Percentiles rank a stretch among this genome's conserved stretches.
These are phyloP conservation scores for Aphanomyces invadans DNA, from an alignment of 352 stramenopile genomes.

Conservation along the genomic window DNA sequence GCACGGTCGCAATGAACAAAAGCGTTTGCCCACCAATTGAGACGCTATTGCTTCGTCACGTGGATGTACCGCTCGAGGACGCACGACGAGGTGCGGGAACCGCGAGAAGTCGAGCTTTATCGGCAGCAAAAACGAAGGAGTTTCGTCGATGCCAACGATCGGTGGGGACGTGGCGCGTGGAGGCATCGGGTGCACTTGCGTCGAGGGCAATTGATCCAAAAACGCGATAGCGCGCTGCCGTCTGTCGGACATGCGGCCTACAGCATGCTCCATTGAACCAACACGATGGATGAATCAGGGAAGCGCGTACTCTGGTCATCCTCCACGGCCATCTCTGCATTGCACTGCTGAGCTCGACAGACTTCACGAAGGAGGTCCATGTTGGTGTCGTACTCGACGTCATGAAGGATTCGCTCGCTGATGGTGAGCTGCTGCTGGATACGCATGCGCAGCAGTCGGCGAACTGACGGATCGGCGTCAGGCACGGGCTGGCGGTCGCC, in stretches of 20 bases:
- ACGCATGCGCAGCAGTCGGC: background rate
- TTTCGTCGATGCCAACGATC: background rate
- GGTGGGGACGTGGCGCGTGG: no score
- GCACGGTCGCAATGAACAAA: no score
- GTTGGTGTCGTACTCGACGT: background rate
- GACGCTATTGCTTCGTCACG: background rate
- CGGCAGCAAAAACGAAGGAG: background rate
- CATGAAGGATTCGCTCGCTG: background rate
- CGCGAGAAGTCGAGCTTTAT: background rate
- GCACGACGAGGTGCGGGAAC: background rate
- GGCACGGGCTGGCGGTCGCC: background rate
- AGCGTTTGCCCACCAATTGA: background rate
- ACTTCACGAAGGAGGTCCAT: background rate
- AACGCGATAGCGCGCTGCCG: background rate
- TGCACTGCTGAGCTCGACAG: background rate
- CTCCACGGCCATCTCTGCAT: background rate
- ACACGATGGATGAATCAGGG: background rate
- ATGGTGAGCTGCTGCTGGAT: background rate
- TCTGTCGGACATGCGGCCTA: background rate
- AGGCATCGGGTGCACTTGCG: no score
- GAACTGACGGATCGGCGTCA: background rate
- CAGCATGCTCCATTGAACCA: background rate
- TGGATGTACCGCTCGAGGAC: background rate
- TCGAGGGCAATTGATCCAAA: background rate
- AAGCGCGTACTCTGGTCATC: background rate